Evolutionary conservation across 1,139 yeast genomes (phyloP), one percentile per base, ranked within the genome.

Genomic region (Geotrichum histeridarum): DNA sequence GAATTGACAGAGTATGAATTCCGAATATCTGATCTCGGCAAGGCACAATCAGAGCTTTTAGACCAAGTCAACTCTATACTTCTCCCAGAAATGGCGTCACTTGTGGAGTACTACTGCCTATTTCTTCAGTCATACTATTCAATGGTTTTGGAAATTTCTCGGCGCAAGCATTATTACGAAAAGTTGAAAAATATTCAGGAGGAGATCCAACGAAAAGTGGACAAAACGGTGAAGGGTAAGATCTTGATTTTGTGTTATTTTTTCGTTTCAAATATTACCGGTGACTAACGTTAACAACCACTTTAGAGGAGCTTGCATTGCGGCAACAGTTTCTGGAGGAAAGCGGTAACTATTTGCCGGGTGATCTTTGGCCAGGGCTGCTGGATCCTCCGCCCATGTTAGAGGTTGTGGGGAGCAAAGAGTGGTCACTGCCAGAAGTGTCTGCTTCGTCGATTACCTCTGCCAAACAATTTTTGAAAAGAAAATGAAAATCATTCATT

Each of bases 111-210:
- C 63, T 82, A 77, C 59, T 68, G 70, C 17, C 68, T 73, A 48
- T 83, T 82, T 57, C 68, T 73, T 47, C 64, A 67, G 15, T 74
- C 85, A 9, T 83, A 82, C 60, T 71, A 76, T 48, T 71, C 76
- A 2, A 64, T 83, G 56, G 62, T 81, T 1, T 57, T 74, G 15
- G 89, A 83, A 60, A 70, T 79, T 1, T 68, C 75, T 6, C 72
- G 88, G 49, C 71, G 87, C 42, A 63, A 65, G 15, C 64, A 66
- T 4, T 64, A 76, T 0, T 76, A 79, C 49, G 60, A 59, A 0
- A 67, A 72, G 48, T 72, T 82, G 67, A 60, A 67, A n/a, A 59
- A 61, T 2, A 60, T 78, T 8, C 64, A 79, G 0, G 64, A 70
- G 4, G 73, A 73, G 0, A 73, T 82, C 60, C 69, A 74, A 46